phyloP scores from a whole-genome alignment of 805 yeast species.

The Lipomyces yamanashiensis region DNA sequence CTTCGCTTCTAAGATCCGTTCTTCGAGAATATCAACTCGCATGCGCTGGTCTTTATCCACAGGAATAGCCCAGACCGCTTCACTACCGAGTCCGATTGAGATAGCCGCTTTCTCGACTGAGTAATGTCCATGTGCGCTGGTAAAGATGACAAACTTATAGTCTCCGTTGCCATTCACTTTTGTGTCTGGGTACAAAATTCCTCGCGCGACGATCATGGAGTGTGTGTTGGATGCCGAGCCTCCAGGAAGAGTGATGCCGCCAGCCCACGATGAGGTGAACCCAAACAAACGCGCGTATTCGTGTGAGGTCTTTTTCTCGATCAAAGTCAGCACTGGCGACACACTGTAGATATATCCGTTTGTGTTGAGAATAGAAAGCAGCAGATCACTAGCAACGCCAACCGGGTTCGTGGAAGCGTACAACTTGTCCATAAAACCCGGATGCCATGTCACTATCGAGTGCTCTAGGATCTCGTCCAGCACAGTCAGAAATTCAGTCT shows the following conservation, averaged over 20 bases:
- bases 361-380: conserved; percentile 73
- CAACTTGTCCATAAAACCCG: conserved; percentile 81
- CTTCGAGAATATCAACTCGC: conserved; percentile 55
- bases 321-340: conserved; percentile 75
- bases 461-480: conserved; percentile 63
- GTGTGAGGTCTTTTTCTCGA: conserved; percentile 69
- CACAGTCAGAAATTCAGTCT: conserved; percentile 52
- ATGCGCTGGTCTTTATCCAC: conserved; percentile 62
- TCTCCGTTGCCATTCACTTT: conserved; percentile 60
- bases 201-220: conserved; percentile 75
- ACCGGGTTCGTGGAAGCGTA: conserved; percentile 87
- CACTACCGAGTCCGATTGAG: conserved; percentile 70
- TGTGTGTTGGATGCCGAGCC: conserved; percentile 88
- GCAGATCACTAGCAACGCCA: conserved; percentile 73
- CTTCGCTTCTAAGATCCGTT: conserved; percentile 51
- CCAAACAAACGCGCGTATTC: conserved; percentile 73
- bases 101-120: conserved; percentile 83
- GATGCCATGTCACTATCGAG: conserved; percentile 85
- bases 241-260: conserved; percentile 85
- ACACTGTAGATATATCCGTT: conserved; percentile 81
- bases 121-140: conserved; percentile 69
- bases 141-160: conserved; percentile 67
- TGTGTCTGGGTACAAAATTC: conserved; percentile 69
- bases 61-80: conserved; percentile 64
- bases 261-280: conserved; percentile 59